Evolutionary conservation across 2,329 filamentous ascomycete genomes (phyloP).

Genomic region (Emmonsiellopsis sp.): DNA sequence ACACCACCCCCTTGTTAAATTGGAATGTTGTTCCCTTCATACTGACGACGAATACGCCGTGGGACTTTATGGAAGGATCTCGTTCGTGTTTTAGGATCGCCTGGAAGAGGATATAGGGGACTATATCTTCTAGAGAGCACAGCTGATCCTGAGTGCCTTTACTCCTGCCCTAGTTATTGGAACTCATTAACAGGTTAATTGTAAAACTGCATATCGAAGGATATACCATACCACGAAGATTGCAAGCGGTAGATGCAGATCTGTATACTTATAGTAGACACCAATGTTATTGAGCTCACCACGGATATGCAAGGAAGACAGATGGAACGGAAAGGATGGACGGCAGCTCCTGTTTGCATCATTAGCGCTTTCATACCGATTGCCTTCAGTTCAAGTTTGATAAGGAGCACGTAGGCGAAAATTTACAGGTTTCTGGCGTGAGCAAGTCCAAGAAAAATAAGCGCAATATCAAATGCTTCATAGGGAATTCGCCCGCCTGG

Average conservation of each 20-base stretch:
- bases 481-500: not conserved
- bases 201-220: not conserved
- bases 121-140: not conserved
- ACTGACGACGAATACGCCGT: not conserved
- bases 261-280: not conserved
- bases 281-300: not conserved
- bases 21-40: constrained; percentile 1
- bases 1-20: not conserved
- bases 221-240: not conserved
- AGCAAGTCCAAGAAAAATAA: not conserved
- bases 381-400: not conserved
- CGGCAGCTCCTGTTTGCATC: not conserved
- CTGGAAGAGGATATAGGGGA: constrained; percentile 2
- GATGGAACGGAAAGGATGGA: not conserved
- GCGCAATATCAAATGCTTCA: not conserved
- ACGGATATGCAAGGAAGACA: not conserved
- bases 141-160: not conserved
- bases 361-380: not conserved
- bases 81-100: constrained; percentile 1
- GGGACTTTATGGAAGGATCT: not conserved
- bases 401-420: not conserved
- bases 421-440: not conserved
- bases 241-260: not conserved
- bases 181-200: not conserved
- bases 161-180: not conserved